Conservation (phyloP, 176 grass and related monocot species). For the Eremochloa ophiuroides region DNA sequence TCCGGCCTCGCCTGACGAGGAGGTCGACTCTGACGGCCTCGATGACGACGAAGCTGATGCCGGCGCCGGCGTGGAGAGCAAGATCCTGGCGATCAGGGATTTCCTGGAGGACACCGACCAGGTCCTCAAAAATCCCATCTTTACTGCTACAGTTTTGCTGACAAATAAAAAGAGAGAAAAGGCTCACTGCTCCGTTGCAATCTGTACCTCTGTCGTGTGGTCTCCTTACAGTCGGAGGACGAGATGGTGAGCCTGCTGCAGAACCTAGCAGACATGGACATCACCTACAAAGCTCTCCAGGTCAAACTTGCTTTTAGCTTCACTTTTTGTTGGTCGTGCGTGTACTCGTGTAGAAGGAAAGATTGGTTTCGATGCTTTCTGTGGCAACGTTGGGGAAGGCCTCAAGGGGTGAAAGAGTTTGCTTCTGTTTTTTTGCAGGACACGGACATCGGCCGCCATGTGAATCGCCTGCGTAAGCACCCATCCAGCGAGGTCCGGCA, state of each 20-base stretch:
- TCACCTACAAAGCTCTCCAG: constrained; percentile 72
- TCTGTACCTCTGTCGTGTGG: constrained; percentile 26
- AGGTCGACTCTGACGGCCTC: constrained; percentile 21
- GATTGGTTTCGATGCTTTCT: neutral
- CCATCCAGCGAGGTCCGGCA: constrained; percentile 61
- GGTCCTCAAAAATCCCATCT: constrained; percentile 43
- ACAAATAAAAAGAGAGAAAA: neutral
- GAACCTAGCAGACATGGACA: constrained; percentile 73
- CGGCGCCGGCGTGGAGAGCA: constrained; percentile 29
- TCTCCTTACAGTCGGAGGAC: constrained; percentile 65
- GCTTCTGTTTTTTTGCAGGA: constrained; percentile 49
- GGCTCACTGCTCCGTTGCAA: constrained; percentile 29
- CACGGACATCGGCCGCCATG: constrained; percentile 72
- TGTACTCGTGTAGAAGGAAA: neutral
- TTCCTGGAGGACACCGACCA: constrained; percentile 72
- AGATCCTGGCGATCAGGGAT: constrained; percentile 70
- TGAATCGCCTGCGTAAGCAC: constrained; percentile 72
- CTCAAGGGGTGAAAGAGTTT: neutral
- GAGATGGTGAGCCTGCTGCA: constrained; percentile 54
- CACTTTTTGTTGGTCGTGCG: neutral
- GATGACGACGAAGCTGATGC: neutral
- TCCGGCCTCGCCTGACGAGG: constrained; percentile 18
- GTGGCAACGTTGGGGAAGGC: too few species aligned
- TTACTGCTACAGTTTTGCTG: constrained; percentile 22
- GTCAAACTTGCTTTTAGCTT: constrained; percentile 25